These are phyloP conservation scores for Blastocystis sp. DNA, from an alignment of 352 stramenopile genomes.

Conservation along the genomic window DNA sequence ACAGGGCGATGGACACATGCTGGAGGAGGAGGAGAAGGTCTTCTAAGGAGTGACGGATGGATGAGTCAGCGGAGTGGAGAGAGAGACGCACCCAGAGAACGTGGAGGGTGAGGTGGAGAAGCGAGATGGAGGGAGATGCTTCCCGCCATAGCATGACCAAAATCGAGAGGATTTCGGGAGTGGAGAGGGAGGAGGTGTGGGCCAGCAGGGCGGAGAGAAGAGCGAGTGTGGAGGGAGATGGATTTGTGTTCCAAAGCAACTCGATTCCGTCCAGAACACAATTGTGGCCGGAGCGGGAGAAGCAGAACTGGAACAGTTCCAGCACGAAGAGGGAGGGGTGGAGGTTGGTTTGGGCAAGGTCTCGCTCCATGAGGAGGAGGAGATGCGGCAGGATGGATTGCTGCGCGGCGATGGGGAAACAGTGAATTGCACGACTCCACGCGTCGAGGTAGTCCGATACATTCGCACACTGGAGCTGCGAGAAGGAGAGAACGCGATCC, in stretches of 20 bases:
- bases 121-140: too few relatives aligned
- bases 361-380: background rate
- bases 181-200: background rate
- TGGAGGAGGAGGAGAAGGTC: too few relatives aligned
- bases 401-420: background rate
- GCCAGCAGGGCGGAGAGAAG: constrained; percentile 2
- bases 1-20: background rate
- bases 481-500: background rate
- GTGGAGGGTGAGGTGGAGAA: background rate
- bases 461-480: background rate
- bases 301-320: background rate
- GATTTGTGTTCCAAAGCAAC: constrained; percentile 7
- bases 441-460: background rate
- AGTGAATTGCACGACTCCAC: background rate
- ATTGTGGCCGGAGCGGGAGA: background rate
- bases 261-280: constrained; percentile 22
- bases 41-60: background rate
- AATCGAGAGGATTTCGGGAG: background rate
- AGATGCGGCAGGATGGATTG: background rate
- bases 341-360: background rate
- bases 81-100: background rate
- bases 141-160: too few relatives aligned
- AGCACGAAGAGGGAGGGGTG: background rate
- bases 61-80: background rate
- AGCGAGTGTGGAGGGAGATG: background rate